Evolutionary conservation across 73 alveolate species (phyloP), one percentile per base, ranked within the genome.

Genomic region (Paramecium tetraurelia): DNA sequence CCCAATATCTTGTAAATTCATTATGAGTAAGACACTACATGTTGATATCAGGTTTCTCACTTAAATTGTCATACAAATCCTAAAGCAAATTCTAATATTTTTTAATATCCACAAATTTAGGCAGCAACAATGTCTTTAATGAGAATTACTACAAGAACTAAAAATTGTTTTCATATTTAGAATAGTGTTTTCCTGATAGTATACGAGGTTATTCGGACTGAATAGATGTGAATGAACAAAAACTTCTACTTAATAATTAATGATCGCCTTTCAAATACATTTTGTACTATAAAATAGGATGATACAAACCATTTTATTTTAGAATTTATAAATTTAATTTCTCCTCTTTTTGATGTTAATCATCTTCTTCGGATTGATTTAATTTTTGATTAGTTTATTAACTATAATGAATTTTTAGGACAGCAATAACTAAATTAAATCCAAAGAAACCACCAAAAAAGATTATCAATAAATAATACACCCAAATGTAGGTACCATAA

Each of bases 401-500:
- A 63, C 50, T 31, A 33, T 63, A 63, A 63, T 63, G 84, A 3
- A 24, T 27, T 63, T 80, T 80, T 9, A 80, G 9, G 4, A 80
- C 90, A 0, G 90, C 90, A 43, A 80, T 48, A 20, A 48, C 76
- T 22, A 80, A 48, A 46, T 80, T 80, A 21, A 80, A 80, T 41
- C 75, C 75, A 44, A 80, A 80, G n/a, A 80, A 80, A 5, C 90
- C 90, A 43, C 76, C 90, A 80, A 80, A 18, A 22, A 80, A 44
- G 16, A 80, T 80, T 3, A 80, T 80, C 38, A 43, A 27, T 24
- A 80, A 44, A 24, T 80, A 80, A 11, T 44, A 48, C 2, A 80
- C 57, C 90, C 90, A 80, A 3, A 80, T 46, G 4, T 16, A 43
- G 2, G 71, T 10, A n/a, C 33, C 29, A 48, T 11, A 80, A 24